Evolutionary conservation across 805 yeast genomes (phyloP), one percentile per base, ranked within the genome.

Genomic region (Blastobotrys robertii): DNA sequence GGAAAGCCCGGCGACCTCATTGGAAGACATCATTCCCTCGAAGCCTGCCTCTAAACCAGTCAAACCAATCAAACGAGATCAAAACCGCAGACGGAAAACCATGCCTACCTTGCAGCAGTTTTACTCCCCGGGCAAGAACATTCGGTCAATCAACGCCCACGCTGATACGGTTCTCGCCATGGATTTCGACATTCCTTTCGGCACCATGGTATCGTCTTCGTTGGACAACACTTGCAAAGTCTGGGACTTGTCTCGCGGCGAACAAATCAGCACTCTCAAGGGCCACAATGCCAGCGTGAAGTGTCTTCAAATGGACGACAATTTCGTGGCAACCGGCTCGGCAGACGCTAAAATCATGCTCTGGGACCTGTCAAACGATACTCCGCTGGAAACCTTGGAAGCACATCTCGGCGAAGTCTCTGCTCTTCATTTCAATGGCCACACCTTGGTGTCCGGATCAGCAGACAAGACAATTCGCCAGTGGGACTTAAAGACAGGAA

Each of bases 191-290:
- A 66, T 72, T 16, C 90, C 90, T 10, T 82, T 79, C 60, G 88
- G 87, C 2, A 77, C 77, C 1, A 52, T 85, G 59, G 88, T 86
- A 1, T 74, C 88, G 11, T 85, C 95, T 0, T 76, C 86, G 9
- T 63, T 77, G 51, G 95, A 86, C 57, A 84, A 80, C 56, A 75
- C 82, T 0, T 81, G 86, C 3, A 72, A 81, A 49, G 82, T 87
- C 3, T 87, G 95, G 95, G 94, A 87, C 64, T 60, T 82, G 52
- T 73, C 80, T 32, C 67, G 73, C 25, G 72, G 76, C 8, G 67
- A 66, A 45, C 70, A 73, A 39, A 54, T 64, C 19, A 79, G 79
- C 2, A 54, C 66, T 29, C 63, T 81, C 39, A 73, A 67, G 42
- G 87, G 87, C 13, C 90, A 82, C 54, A 45, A 57, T 10, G 76